Percentiles rank a stretch among this genome's conserved stretches.
Evolutionary conservation across 805 yeast species (phyloP).

Genomic region (Sporopachydermia quercuum): DNA sequence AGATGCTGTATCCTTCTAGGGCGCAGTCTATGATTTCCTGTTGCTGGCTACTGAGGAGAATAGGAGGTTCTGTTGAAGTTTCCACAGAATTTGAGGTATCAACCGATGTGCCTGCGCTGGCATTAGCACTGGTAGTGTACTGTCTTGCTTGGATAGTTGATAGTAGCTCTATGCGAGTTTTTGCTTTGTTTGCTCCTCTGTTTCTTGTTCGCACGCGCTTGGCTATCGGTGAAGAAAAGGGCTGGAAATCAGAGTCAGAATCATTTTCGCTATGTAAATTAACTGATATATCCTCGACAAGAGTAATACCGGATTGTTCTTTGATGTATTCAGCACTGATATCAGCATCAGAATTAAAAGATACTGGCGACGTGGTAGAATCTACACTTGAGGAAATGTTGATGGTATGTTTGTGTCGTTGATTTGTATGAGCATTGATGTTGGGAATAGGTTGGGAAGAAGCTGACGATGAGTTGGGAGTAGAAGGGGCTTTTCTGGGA

Average conservation of each 20-base stretch:
- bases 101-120: no score
- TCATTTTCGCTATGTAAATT: no score
- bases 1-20: constrained; percentile 48
- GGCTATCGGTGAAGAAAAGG: neutral
- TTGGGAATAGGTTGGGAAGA: neutral
- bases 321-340: no score
- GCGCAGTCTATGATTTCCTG: constrained; percentile 46
- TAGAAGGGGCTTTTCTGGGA: neutral
- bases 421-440: no score
- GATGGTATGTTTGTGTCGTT: neutral
- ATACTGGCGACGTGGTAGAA: no score
- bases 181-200: neutral
- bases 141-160: neutral
- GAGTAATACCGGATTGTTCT: no score
- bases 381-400: neutral
- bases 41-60: constrained; percentile 31
- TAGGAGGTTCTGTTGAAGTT: neutral
- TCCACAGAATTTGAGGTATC: neutral
- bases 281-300: no score
- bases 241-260: neutral
- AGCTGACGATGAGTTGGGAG: neutral
- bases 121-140: neutral
- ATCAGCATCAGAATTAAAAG: neutral
- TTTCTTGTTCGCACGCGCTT: neutral
- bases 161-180: neutral